Conservation (phyloP, 768 basidiomycete genomes). For the Phanerochaete sordida region DNA sequence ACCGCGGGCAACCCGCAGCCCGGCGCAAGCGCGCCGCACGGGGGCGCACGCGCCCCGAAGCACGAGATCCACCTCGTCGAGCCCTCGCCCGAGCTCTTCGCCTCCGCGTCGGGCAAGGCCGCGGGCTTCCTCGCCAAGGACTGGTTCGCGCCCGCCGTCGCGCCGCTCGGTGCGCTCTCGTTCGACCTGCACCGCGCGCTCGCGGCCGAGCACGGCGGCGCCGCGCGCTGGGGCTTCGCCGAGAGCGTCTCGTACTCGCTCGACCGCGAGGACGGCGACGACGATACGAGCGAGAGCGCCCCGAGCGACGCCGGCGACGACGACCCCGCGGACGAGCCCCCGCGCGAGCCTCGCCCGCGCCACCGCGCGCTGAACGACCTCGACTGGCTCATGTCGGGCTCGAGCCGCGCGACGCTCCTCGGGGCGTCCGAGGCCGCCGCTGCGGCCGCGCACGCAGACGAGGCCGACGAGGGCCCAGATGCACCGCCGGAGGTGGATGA, state of each 20-base stretch:
- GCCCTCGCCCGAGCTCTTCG: constrained; percentile 33
- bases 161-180: constrained; percentile 31
- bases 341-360: not conserved
- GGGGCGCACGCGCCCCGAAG: constrained; percentile 2
- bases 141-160: constrained; percentile 31
- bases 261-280: constrained; percentile 15
- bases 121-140: constrained; percentile 43
- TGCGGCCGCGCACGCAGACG: constrained; percentile 5
- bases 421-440: constrained; percentile 12
- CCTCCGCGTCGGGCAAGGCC: constrained; percentile 31
- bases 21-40: not conserved
- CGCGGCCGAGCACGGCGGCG: constrained; percentile 34
- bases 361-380: constrained; percentile 12
- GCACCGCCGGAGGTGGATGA: not conserved
- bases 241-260: constrained; percentile 28
- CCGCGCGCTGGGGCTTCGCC: constrained; percentile 36
- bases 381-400: constrained; percentile 26
- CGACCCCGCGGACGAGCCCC: not conserved
- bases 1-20: not conserved
- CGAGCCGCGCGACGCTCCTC: constrained; percentile 21
- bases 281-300: constrained; percentile 1
- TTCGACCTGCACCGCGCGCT: constrained; percentile 37
- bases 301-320: not conserved
- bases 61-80: constrained; percentile 41
- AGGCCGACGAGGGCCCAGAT: not conserved